phyloP scores from a whole-genome alignment of 108 stramenopile species.

The Nannochloropsis salina region DNA sequence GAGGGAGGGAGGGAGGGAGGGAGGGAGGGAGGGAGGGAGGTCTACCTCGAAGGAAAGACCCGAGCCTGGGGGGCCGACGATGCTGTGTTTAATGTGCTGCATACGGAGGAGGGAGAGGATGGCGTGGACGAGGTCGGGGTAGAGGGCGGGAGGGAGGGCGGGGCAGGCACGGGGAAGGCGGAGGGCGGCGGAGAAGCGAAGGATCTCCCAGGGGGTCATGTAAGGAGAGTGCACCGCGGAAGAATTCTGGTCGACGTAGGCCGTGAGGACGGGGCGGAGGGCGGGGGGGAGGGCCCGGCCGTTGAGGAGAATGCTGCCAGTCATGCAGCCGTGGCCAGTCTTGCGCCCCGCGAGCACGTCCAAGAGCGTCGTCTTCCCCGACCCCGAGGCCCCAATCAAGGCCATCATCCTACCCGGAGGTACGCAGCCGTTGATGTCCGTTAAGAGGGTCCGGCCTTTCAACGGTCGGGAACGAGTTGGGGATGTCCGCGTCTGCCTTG shows the following conservation, averaged over 20 bases:
- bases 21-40: neutral
- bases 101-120: neutral
- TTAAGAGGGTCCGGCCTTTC: too few species aligned
- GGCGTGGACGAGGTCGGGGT: neutral
- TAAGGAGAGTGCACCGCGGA: slow-evolving; percentile 69
- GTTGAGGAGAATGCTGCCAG: slow-evolving; percentile 70
- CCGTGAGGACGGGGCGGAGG: slow-evolving; percentile 50
- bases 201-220: slow-evolving; percentile 72
- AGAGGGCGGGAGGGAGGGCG: neutral
- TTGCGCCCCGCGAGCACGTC: slow-evolving; percentile 76
- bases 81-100: neutral
- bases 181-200: slow-evolving; percentile 77
- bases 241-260: slow-evolving; percentile 77
- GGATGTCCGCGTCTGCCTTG: neutral
- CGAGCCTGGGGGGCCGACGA: neutral
- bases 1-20: neutral
- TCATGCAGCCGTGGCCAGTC: slow-evolving; percentile 62
- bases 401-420: slow-evolving; percentile 25
- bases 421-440: neutral
- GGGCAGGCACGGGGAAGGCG: slow-evolving; percentile 53
- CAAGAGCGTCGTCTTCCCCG: slow-evolving; percentile 66
- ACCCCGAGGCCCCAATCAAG: slow-evolving; percentile 51
- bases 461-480: neutral
- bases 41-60: neutral
- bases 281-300: slow-evolving; percentile 56